Conservation (phyloP, 345 rosid species). For the Rhodamnia rubescens region DNA sequence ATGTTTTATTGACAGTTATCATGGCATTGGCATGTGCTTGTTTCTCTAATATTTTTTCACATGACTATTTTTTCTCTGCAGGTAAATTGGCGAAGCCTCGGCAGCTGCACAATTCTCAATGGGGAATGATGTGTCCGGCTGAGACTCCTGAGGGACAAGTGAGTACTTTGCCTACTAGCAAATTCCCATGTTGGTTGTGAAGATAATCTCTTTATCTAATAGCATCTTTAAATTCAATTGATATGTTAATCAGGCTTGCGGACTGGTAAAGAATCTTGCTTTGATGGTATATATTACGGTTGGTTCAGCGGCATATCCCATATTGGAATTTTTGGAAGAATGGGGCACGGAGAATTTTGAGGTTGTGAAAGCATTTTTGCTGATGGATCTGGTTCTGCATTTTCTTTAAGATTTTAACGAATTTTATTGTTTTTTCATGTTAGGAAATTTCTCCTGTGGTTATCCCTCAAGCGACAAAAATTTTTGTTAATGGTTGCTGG, state of each 20-base stretch:
- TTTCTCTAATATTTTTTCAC: neutral
- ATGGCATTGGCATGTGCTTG: neutral
- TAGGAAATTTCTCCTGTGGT: slow-evolving; percentile 97
- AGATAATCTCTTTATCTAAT: neutral
- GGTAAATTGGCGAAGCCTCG: slow-evolving; percentile 98
- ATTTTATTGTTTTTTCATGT: neutral
- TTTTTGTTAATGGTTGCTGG: slow-evolving; percentile 97
- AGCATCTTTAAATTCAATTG: neutral
- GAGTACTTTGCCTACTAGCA: slow-evolving; percentile 10
- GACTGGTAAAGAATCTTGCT: slow-evolving; percentile 93
- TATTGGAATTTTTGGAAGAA: slow-evolving; percentile 86
- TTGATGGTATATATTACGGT: slow-evolving; percentile 97
- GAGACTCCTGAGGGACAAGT: slow-evolving; percentile 99
- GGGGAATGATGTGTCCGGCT: slow-evolving; percentile 99
- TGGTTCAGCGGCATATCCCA: slow-evolving; percentile 93
- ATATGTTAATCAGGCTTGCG: slow-evolving; percentile 62
- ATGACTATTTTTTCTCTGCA: slow-evolving; percentile 15
- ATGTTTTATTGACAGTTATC: neutral
- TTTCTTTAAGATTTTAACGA: neutral
- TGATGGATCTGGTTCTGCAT: neutral
- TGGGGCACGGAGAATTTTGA: slow-evolving; percentile 99
- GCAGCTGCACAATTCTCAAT: slow-evolving; percentile 97
- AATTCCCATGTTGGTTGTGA: neutral
- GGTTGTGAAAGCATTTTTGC: slow-evolving; percentile 26
- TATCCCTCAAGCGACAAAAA: slow-evolving; percentile 92